Percentiles rank a stretch among this genome's conserved stretches.
Evolutionary conservation across 768 basidiomycete species (phyloP).

Genomic region (Phlegmacium glaucopus): DNA sequence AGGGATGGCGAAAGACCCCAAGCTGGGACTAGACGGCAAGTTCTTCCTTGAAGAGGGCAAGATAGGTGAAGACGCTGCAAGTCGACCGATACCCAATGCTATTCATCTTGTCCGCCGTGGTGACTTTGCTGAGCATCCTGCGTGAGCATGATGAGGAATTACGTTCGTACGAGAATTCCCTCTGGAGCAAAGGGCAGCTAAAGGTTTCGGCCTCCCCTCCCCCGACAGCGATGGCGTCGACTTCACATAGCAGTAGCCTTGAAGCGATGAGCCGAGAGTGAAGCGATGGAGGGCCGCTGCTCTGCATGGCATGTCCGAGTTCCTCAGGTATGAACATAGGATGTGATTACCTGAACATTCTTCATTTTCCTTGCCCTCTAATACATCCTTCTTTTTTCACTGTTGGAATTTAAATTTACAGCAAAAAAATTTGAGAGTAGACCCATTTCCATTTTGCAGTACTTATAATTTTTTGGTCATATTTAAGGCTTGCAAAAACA

Average conservation of each 20-base stretch:
- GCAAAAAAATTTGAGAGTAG: too few species aligned
- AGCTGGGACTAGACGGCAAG: slow-evolving; percentile 82
- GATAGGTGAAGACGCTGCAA: slow-evolving; percentile 83
- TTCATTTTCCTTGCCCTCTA: too few species aligned
- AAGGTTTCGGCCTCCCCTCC: slow-evolving; percentile 76
- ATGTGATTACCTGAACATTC: too few species aligned
- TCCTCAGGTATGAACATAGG: too few species aligned
- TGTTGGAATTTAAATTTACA: too few species aligned
- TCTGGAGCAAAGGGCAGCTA: slow-evolving; percentile 65
- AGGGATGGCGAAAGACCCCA: slow-evolving; percentile 83
- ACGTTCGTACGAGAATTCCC: slow-evolving; percentile 80
- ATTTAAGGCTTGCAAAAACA: too few species aligned
- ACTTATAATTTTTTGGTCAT: too few species aligned
- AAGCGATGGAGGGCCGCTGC: too few species aligned
- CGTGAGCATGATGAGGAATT: slow-evolving; percentile 89
- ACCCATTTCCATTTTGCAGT: too few species aligned
- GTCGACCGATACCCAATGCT: slow-evolving; percentile 91
- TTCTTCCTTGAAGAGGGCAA: slow-evolving; percentile 99
- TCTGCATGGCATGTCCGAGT: too few species aligned
- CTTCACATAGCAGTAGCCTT: slow-evolving; percentile 54
- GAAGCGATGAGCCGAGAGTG: slow-evolving; percentile 82
- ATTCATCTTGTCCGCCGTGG: slow-evolving; percentile 97
- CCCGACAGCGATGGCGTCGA: slow-evolving; percentile 65
- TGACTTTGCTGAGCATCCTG: slow-evolving; percentile 83
- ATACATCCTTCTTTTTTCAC: too few species aligned